phyloP scores from a whole-genome alignment of 148 eudicot genomes.

The Cornus suecica region DNA sequence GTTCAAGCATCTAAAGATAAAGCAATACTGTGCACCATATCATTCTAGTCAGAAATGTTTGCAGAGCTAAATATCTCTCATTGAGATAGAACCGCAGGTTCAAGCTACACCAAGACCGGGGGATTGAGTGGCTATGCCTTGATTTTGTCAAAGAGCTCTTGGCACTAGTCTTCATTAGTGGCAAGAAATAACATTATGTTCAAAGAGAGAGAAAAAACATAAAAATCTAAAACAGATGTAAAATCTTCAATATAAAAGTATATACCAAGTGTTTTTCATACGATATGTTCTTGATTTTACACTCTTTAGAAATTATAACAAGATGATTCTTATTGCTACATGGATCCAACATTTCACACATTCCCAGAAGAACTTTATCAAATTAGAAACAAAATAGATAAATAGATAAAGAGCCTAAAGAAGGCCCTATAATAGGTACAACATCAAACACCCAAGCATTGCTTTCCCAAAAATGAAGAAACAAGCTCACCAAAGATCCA shows the following conservation, averaged over 20 bases:
- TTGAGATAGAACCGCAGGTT: neutral
- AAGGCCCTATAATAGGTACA: neutral
- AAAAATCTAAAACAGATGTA: neutral
- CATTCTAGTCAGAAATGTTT: neutral
- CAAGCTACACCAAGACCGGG: neutral
- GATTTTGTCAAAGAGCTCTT: too few relatives aligned
- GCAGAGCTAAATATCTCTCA: neutral
- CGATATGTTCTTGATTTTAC: neutral
- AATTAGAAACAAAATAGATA: neutral
- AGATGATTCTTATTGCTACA: neutral
- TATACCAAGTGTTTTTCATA: neutral
- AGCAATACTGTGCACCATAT: neutral
- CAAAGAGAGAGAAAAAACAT: neutral
- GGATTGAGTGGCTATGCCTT: too few relatives aligned
- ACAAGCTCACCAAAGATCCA: neutral
- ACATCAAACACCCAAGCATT: neutral
- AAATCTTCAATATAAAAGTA: neutral
- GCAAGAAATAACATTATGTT: neutral
- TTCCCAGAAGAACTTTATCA: neutral
- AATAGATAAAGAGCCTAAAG: neutral
- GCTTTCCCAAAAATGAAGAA: neutral
- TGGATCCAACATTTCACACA: neutral
- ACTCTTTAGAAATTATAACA: neutral
- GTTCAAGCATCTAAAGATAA: neutral
- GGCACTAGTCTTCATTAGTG: neutral